Percentiles rank a stretch among this genome's conserved stretches.
These are phyloP conservation scores for Ordospora pajunii DNA, from an alignment of 371 early-diverging fungal genomes.

Conservation along the genomic window DNA sequence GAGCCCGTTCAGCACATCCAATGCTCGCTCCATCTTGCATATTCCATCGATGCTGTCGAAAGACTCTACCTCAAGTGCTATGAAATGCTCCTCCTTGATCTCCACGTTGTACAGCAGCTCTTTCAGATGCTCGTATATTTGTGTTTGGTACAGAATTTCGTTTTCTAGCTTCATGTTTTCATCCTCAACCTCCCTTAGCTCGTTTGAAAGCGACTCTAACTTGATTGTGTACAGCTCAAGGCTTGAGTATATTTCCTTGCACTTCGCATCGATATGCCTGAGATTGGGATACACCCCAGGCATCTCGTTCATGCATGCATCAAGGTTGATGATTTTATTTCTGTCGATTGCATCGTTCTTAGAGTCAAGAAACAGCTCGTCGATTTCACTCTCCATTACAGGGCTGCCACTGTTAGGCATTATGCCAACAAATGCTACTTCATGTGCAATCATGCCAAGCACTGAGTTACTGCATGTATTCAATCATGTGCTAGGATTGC, in stretches of 20 bases:
- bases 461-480: no score
- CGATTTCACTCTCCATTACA: slow-evolving; percentile 46
- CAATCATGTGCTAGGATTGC: no score
- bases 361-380: slow-evolving; percentile 30
- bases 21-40: slow-evolving; percentile 33
- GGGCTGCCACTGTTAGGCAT: neutral
- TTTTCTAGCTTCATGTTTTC: slow-evolving; percentile 45
- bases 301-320: neutral
- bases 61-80: slow-evolving; percentile 30
- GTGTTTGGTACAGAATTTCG: slow-evolving; percentile 24
- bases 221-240: slow-evolving; percentile 40
- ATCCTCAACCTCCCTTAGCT: slow-evolving; percentile 38
- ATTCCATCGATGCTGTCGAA: slow-evolving; percentile 34
- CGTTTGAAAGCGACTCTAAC: slow-evolving; percentile 32
- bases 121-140: slow-evolving; percentile 35
- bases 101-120: slow-evolving; percentile 20
- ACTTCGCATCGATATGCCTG: slow-evolving; percentile 6
- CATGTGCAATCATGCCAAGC: no score
- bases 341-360: neutral
- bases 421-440: no score
- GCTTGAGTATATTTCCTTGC: neutral
- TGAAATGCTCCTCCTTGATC: slow-evolving; percentile 41
- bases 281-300: slow-evolving; percentile 15
- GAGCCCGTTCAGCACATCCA: slow-evolving; percentile 17
- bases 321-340: slow-evolving; percentile 20